A percentile compares a stretch with the other conserved stretches of the same genome.
Conservation (phyloP, 2,329 filamentous ascomycete genomes). For the Dryadomyces quercivorus region DNA sequence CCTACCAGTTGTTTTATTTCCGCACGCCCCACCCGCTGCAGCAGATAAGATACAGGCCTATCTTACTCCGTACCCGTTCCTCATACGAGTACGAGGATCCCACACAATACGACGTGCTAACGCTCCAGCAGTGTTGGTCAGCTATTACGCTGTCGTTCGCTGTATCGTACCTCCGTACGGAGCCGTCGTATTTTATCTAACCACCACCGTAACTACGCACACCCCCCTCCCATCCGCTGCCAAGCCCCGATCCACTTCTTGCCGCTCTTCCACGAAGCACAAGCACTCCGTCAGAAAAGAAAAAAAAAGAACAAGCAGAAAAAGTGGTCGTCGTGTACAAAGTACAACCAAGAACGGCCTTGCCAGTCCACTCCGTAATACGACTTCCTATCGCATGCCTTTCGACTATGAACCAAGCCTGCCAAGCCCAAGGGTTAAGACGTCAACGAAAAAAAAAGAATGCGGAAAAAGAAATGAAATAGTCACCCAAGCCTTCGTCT, state of each 20-base stretch:
- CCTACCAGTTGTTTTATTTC: neutral
- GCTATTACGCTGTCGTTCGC: too few species aligned
- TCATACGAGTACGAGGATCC: too few species aligned
- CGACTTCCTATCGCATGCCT: neutral
- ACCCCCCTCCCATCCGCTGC: neutral
- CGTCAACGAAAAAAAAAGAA: neutral
- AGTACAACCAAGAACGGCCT: slow-evolving; percentile 1
- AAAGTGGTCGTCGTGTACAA: neutral
- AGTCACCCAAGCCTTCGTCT: neutral
- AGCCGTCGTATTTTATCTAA: too few species aligned
- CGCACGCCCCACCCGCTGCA: neutral
- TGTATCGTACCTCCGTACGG: too few species aligned
- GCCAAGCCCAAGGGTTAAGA: neutral
- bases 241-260: neutral
- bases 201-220: neutral
- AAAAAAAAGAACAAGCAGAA: neutral
- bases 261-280: neutral
- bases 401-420: neutral
- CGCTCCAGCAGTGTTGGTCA: too few species aligned
- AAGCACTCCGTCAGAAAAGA: neutral
- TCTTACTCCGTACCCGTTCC: neutral
- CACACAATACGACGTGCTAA: too few species aligned
- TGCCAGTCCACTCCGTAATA: neutral
- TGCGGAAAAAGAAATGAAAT: neutral
- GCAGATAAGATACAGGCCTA: neutral